Percentiles rank a stretch among this genome's conserved stretches.
phyloP scores from a whole-genome alignment of 495 filamentous ascomycete genomes.

The Bombardia bombarda region DNA sequence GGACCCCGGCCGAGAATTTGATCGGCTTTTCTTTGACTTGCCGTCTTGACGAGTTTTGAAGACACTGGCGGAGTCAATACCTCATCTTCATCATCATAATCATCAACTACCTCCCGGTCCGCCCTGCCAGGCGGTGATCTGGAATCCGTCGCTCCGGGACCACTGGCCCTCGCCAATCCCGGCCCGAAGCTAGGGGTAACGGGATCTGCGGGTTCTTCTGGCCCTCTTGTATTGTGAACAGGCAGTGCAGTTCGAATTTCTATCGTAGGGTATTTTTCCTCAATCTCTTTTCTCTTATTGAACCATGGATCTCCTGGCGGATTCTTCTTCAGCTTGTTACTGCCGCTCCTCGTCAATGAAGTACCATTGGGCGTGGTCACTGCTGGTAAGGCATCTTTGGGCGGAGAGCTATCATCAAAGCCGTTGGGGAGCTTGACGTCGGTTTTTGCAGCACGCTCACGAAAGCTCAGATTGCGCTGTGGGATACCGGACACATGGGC shows the following conservation, averaged over 20 bases:
- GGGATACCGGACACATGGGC: slow-evolving; percentile 24
- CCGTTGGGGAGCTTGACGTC: slow-evolving; percentile 24
- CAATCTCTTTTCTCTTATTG: slow-evolving; percentile 22
- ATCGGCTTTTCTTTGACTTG: slow-evolving; percentile 21
- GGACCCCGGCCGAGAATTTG: slow-evolving; percentile 18
- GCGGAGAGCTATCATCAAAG: slow-evolving; percentile 12
- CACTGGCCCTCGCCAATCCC: neutral
- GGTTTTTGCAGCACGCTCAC: slow-evolving; percentile 36
- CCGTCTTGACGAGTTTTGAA: slow-evolving; percentile 13
- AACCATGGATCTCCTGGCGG: slow-evolving; percentile 34
- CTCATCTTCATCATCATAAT: slow-evolving; percentile 6
- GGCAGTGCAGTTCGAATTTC: neutral
- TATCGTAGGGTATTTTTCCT: slow-evolving; percentile 8
- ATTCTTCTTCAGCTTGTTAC: slow-evolving; percentile 42
- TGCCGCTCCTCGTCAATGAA: slow-evolving; percentile 29
- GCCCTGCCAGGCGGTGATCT: neutral
- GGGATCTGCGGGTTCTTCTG: neutral
- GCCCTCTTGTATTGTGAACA: neutral
- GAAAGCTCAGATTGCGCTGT: slow-evolving; percentile 42
- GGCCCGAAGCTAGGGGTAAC: neutral
- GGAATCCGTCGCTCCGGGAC: neutral
- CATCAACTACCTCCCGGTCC: slow-evolving; percentile 1
- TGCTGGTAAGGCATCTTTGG: slow-evolving; percentile 14
- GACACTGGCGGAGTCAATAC: slow-evolving; percentile 5
- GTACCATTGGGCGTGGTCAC: slow-evolving; percentile 19